Conservation (phyloP, 139 green algal species). For the Auxenochlorella pyrenoidosa region DNA sequence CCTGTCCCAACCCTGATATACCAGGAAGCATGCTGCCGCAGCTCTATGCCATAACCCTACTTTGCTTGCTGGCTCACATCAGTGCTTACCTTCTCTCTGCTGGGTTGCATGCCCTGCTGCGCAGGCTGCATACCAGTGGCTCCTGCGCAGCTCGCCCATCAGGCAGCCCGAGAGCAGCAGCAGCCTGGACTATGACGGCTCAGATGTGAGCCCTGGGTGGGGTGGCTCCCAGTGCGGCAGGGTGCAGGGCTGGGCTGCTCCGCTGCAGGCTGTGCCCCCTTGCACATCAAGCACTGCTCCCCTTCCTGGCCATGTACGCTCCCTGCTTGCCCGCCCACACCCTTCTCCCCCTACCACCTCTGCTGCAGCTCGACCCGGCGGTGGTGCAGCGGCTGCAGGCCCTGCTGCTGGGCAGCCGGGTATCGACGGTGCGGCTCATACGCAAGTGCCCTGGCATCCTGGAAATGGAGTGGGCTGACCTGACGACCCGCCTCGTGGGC, state of each 20-base stretch:
- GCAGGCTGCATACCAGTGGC: conserved; percentile 17
- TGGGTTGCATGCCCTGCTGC: neutral
- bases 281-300: no score
- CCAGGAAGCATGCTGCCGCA: no score
- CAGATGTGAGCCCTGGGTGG: conserved; percentile 1
- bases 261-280: no score
- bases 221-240: neutral
- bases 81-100: neutral
- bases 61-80: neutral
- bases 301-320: neutral
- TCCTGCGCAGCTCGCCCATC: neutral
- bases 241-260: no score
- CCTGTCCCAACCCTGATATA: neutral
- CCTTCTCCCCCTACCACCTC: neutral
- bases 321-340: no score
- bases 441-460: conserved; percentile 21
- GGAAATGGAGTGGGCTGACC: conserved; percentile 20
- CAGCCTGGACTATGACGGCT: conserved; percentile 1
- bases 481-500: conserved; percentile 17
- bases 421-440: neutral
- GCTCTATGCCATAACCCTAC: no score
- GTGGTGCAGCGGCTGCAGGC: conserved; percentile 27
- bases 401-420: conserved; percentile 20
- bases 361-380: neutral
- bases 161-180: neutral